A percentile compares a stretch with the other conserved stretches of the same genome.
Conservation (phyloP, 2,329 filamentous ascomycete genomes). For the Fusarium gaditjirri region DNA sequence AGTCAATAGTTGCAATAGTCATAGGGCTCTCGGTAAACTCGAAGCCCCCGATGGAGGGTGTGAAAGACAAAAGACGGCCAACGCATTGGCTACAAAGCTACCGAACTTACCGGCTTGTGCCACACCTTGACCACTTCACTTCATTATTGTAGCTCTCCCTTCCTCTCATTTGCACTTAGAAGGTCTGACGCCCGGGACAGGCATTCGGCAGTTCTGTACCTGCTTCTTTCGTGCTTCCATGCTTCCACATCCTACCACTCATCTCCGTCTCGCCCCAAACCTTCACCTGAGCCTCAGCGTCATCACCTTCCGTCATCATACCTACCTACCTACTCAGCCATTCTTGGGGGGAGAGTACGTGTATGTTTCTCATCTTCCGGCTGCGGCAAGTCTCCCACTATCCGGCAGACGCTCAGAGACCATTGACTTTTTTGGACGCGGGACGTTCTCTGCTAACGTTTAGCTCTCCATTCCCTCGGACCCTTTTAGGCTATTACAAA, state of each 20-base stretch:
- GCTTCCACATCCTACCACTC: background rate
- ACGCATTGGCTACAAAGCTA: background rate
- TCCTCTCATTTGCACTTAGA: background rate
- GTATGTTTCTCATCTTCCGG: slow-evolving; percentile 4
- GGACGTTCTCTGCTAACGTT: background rate
- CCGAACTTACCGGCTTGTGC: slow-evolving; percentile 19
- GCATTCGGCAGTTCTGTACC: slow-evolving; percentile 34
- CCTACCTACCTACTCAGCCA: slow-evolving; percentile 29
- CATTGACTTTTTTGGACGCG: background rate
- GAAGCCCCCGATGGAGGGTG: slow-evolving; percentile 30
- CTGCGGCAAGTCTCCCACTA: slow-evolving; percentile 8
- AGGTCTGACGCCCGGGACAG: slow-evolving; percentile 10
- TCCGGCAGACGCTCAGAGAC: background rate
- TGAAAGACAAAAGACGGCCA: background rate
- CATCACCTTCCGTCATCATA: slow-evolving; percentile 26
- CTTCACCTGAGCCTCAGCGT: background rate
- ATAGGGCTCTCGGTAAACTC: slow-evolving; percentile 19
- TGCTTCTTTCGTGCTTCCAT: slow-evolving; percentile 34
- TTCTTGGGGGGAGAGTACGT: background rate
- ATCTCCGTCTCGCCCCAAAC: background rate
- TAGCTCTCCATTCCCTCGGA: slow-evolving; percentile 18
- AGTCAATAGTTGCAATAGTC: background rate
- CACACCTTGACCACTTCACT: slow-evolving; percentile 5
- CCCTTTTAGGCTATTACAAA: slow-evolving; percentile 29
- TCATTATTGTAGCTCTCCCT: background rate